These are phyloP conservation scores for Trichoderma sp. DNA, from an alignment of 2,329 filamentous ascomycete genomes.

Conservation along the genomic window DNA sequence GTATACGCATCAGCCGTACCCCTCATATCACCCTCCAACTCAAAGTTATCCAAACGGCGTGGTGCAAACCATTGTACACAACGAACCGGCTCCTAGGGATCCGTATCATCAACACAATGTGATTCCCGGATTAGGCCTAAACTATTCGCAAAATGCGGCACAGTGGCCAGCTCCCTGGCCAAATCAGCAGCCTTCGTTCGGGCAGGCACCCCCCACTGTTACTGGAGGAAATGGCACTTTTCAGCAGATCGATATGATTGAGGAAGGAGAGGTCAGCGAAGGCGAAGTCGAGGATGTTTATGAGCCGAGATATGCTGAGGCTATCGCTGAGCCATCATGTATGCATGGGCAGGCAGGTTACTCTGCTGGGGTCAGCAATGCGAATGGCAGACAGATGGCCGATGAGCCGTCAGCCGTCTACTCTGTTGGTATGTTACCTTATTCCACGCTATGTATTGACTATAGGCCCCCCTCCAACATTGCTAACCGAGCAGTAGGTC, in stretches of 20 bases:
- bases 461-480: background rate
- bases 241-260: constrained; percentile 34
- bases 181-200: background rate
- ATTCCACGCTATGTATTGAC: background rate
- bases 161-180: constrained; percentile 11
- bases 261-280: constrained; percentile 78
- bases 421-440: constrained; percentile 5
- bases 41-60: constrained; percentile 18
- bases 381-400: background rate
- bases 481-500: constrained; percentile 18
- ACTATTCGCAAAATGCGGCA: constrained; percentile 24
- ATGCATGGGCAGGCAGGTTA: background rate
- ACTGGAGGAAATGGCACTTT: background rate
- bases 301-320: constrained; percentile 36
- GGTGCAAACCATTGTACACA: constrained; percentile 5
- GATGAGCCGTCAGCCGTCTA: background rate
- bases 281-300: constrained; percentile 59
- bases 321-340: background rate
- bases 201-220: background rate
- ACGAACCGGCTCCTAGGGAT: constrained; percentile 20
- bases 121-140: constrained; percentile 37
- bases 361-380: background rate
- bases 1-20: constrained; percentile 24
- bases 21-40: constrained; percentile 20
- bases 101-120: constrained; percentile 28